phyloP scores from a whole-genome alignment of 805 yeast genomes.

The Lipomyces yamanashiensis region DNA sequence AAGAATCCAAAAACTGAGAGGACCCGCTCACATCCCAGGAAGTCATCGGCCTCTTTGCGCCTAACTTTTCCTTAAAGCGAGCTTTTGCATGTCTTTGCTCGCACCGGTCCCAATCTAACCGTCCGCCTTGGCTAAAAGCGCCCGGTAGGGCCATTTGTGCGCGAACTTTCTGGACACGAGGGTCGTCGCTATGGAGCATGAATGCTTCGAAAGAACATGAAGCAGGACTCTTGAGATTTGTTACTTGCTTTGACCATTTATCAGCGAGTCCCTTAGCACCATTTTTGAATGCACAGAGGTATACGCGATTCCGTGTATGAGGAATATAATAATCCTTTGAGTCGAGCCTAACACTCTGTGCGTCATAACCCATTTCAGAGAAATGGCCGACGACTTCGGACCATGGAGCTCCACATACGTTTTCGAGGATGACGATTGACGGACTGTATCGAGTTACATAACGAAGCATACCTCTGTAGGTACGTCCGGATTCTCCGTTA shows the following conservation, averaged over 20 bases:
- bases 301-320: constrained; percentile 21
- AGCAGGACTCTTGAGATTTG: constrained; percentile 14
- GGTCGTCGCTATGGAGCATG: constrained; percentile 22
- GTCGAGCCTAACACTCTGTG: constrained; percentile 11
- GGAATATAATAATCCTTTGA: constrained; percentile 26
- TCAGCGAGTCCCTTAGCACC: neutral
- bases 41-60: constrained; percentile 15
- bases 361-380: constrained; percentile 11
- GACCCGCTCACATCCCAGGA: constrained; percentile 17
- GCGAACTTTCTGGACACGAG: constrained; percentile 13
- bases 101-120: constrained; percentile 21
- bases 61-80: constrained; percentile 15
- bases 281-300: constrained; percentile 18
- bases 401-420: constrained; percentile 28
- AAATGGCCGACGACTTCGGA: constrained; percentile 10
- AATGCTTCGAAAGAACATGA: constrained; percentile 24
- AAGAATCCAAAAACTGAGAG: constrained; percentile 10
- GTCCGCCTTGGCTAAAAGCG: neutral
- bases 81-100: constrained; percentile 22
- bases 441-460: constrained; percentile 15
- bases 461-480: constrained; percentile 20
- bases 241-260: constrained; percentile 12
- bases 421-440: constrained; percentile 19
- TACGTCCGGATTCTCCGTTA: constrained; percentile 22
- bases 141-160: neutral